phyloP scores from a whole-genome alignment of 192 early-diverging fungal species.

The Podila verticillata region DNA sequence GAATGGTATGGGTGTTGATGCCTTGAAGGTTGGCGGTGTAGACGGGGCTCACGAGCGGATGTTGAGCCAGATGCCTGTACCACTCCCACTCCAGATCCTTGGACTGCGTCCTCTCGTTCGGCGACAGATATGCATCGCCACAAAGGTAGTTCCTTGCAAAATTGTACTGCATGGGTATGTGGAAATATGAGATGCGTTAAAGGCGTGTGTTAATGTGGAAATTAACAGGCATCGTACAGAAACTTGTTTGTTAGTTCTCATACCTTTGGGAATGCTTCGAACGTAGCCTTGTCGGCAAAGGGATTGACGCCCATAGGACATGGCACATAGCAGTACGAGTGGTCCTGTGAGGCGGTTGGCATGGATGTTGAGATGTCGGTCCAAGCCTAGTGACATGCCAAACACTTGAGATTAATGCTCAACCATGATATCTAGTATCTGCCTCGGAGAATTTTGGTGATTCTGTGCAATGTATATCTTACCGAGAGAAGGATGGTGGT shows the following conservation, averaged over 20 bases:
- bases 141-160: slow-evolving; percentile 43
- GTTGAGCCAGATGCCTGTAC: slow-evolving; percentile 44
- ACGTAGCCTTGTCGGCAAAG: slow-evolving; percentile 11
- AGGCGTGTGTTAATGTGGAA: not conserved
- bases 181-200: not conserved
- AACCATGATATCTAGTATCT: not conserved
- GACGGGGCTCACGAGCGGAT: slow-evolving; percentile 33
- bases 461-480: not conserved
- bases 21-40: slow-evolving; percentile 27
- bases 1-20: slow-evolving; percentile 8
- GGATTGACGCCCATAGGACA: slow-evolving; percentile 43
- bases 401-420: not conserved
- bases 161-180: slow-evolving; percentile 13
- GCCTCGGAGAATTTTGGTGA: no score
- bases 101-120: slow-evolving; percentile 25
- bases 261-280: slow-evolving; percentile 30
- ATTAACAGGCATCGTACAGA: not conserved
- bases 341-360: slow-evolving; percentile 20
- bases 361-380: slow-evolving; percentile 45
- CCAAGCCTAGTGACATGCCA: slow-evolving; percentile 22
- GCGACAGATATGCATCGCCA: slow-evolving; percentile 19
- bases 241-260: not conserved
- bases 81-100: slow-evolving; percentile 39
- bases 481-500: slow-evolving; percentile 38
- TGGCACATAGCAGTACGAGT: slow-evolving; percentile 42